These are phyloP conservation scores for Vitis rupestris DNA, from an alignment of 164 flowering plant genomes.

Conservation along the genomic window DNA sequence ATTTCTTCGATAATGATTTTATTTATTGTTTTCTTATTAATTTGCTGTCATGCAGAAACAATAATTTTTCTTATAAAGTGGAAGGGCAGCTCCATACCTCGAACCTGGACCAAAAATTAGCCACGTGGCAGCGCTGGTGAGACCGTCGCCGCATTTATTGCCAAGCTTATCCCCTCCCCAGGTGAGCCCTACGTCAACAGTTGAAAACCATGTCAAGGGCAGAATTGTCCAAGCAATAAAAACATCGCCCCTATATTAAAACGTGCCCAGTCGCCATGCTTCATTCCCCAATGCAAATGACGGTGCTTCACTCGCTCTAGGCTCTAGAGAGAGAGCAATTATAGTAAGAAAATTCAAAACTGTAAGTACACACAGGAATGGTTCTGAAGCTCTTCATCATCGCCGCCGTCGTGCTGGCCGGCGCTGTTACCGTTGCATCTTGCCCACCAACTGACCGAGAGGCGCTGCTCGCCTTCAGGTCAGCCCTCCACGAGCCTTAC, in stretches of 20 bases:
- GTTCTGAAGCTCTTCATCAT: background rate
- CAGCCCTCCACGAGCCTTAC: constrained; percentile 58
- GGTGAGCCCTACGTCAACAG: background rate
- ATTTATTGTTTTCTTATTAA: too few relatives aligned
- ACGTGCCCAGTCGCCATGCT: background rate
- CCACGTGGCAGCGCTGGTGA: background rate
- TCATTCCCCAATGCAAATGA: constrained; percentile 2
- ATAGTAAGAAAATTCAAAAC: background rate
- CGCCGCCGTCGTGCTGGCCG: constrained; percentile 10
- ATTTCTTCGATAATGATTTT: too few relatives aligned
- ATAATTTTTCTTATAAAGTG: too few relatives aligned
- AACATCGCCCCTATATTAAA: background rate
- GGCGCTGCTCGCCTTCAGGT: constrained; percentile 62
- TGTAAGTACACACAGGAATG: background rate
- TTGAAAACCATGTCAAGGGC: constrained; percentile 18
- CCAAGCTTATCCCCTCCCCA: background rate
- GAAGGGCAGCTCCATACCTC: too few relatives aligned
- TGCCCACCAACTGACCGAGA: constrained; percentile 73
- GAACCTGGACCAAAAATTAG: background rate
- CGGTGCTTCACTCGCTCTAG: background rate
- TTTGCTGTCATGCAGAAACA: too few relatives aligned
- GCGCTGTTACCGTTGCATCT: constrained; percentile 19
- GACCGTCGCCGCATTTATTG: background rate
- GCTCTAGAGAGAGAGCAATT: background rate
- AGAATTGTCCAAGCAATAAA: constrained; percentile 9